These are phyloP conservation scores for Phialocephala sp. DNA, from an alignment of 2,329 filamentous ascomycete genomes.

Conservation along the genomic window DNA sequence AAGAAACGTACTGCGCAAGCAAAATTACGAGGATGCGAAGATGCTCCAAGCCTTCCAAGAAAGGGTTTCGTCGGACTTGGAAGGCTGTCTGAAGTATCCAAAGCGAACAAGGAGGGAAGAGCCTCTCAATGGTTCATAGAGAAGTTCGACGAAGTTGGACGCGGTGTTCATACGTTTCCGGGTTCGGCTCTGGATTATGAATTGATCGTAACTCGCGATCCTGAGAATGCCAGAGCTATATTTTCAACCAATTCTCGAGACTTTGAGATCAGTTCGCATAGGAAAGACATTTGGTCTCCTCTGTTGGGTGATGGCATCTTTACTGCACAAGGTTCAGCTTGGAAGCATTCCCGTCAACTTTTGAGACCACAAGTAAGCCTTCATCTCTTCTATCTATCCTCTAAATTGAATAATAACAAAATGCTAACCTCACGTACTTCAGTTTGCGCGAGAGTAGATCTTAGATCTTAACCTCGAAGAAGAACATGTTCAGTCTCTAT, in stretches of 20 bases:
- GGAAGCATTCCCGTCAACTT: constrained; percentile 48
- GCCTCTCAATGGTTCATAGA: constrained; percentile 40
- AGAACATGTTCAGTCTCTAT: constrained; percentile 64
- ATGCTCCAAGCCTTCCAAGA: constrained; percentile 33
- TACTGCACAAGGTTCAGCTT: constrained; percentile 55
- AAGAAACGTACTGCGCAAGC: constrained; percentile 24
- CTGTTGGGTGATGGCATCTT: constrained; percentile 62
- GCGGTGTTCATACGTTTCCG: constrained; percentile 15
- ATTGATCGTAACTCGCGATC: constrained; percentile 41
- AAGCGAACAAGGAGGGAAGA: constrained; percentile 31
- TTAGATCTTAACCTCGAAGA: constrained; percentile 76
- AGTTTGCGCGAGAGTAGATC: constrained; percentile 60
- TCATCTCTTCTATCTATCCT: not conserved
- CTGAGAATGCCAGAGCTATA: constrained; percentile 60
- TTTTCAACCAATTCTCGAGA: constrained; percentile 59
- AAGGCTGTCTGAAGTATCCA: constrained; percentile 34
- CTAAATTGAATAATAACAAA: not conserved
- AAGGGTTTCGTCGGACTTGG: constrained; percentile 38
- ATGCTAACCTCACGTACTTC: constrained; percentile 28
- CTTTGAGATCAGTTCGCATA: constrained; percentile 53
- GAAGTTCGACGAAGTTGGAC: constrained; percentile 44
- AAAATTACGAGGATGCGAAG: constrained; percentile 37
- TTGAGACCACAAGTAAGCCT: constrained; percentile 69
- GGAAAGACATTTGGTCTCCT: constrained; percentile 50
- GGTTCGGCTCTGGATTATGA: constrained; percentile 7